phyloP scores from a whole-genome alignment of 1,139 yeast species.

The Hemisphaericaspora xylanilytica region DNA sequence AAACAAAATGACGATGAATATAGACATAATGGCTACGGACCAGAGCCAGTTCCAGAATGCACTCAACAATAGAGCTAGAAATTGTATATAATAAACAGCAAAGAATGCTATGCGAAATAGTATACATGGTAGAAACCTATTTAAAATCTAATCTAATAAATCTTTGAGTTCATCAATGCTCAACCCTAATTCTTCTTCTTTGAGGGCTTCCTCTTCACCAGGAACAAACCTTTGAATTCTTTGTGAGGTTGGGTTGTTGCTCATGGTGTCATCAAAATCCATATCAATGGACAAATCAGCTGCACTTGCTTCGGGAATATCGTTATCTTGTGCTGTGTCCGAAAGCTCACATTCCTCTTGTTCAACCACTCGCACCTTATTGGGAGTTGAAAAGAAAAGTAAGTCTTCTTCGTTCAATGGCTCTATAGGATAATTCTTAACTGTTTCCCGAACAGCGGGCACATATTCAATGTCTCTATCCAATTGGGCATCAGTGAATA shows the following conservation, averaged over 20 bases:
- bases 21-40: constrained; percentile 15
- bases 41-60: constrained; percentile 33
- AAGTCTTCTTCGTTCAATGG: constrained; percentile 24
- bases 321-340: constrained; percentile 14
- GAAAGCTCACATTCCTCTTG: constrained; percentile 13
- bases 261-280: constrained; percentile 20
- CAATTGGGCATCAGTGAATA: constrained; percentile 3
- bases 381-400: constrained; percentile 21
- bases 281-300: constrained; percentile 15
- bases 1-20: constrained; percentile 13
- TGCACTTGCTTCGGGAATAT: constrained; percentile 5
- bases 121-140: background rate
- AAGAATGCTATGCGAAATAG: too few relatives aligned
- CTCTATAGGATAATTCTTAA: constrained; percentile 14
- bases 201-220: constrained; percentile 10
- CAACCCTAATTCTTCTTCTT: constrained; percentile 29
- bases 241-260: constrained; percentile 4
- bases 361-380: background rate
- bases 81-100: background rate
- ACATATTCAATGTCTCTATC: constrained; percentile 9
- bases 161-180: constrained; percentile 34
- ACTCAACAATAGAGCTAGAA: constrained; percentile 19
- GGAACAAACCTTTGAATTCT: constrained; percentile 5
- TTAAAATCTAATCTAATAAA: constrained; percentile 30
- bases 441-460: constrained; percentile 1